Percentiles rank a stretch among this genome's conserved stretches.
These are phyloP conservation scores for Scopulariopsis brevicaulis DNA, from an alignment of 2,329 filamentous ascomycete species.

Conservation along the genomic window DNA sequence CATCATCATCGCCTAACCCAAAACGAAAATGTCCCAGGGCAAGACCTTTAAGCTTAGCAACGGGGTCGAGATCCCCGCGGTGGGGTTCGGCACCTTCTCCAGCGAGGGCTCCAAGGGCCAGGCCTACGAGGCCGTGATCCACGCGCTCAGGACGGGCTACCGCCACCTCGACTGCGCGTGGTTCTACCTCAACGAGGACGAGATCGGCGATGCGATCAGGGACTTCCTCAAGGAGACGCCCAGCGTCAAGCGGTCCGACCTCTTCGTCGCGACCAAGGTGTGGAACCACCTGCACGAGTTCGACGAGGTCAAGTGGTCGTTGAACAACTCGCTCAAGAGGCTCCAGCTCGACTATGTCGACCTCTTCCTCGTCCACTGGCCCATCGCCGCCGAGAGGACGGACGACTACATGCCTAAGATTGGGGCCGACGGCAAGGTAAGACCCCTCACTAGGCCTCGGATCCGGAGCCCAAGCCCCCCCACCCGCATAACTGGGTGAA, in stretches of 20 bases:
- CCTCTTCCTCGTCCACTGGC: conserved; percentile 50
- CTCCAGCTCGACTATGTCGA: conserved; percentile 47
- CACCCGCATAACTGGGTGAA: too few species aligned
- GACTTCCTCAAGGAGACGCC: conserved; percentile 10
- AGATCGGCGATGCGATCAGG: conserved; percentile 34
- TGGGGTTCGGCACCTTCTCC: conserved; percentile 52
- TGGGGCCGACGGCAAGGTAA: conserved; percentile 2
- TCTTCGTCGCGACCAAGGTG: conserved; percentile 37
- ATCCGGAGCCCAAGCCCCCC: too few species aligned
- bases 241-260: conserved; percentile 14
- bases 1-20: not conserved
- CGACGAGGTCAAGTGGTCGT: conserved; percentile 42
- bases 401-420: conserved; percentile 26
- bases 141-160: conserved; percentile 41
- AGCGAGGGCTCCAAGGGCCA: conserved; percentile 2
- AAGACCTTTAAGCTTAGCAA: conserved; percentile 33
- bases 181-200: conserved; percentile 37
- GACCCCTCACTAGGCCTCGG: too few species aligned
- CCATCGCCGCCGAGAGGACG: conserved; percentile 30
- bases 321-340: conserved; percentile 43
- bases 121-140: conserved; percentile 4
- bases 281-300: conserved; percentile 50
- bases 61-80: conserved; percentile 45
- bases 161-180: conserved; percentile 52
- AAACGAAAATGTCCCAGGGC: conserved; percentile 12